These are phyloP conservation scores for Colletotrichum karsti DNA, from an alignment of 2,329 filamentous ascomycete species.

Conservation along the genomic window DNA sequence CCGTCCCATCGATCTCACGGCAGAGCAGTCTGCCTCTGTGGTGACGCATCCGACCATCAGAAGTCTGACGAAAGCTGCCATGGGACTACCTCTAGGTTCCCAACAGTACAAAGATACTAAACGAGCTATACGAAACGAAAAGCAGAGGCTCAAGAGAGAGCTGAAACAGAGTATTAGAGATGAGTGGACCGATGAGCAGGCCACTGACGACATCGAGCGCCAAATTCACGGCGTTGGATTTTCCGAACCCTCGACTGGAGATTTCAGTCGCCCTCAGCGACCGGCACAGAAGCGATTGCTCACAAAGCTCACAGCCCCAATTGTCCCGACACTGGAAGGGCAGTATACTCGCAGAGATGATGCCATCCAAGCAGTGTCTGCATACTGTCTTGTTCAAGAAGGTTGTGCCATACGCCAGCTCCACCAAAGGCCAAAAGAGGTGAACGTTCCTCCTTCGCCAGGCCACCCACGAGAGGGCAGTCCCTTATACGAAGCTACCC, in stretches of 20 bases:
- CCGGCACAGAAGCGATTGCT: constrained; percentile 30
- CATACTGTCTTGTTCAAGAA: constrained; percentile 17
- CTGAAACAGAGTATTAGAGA: constrained; percentile 28
- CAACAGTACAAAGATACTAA: constrained; percentile 10
- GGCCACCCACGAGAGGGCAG: not conserved
- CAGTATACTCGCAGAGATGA: constrained; percentile 25
- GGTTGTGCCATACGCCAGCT: not conserved
- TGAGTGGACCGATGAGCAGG: constrained; percentile 30
- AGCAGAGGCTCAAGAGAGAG: constrained; percentile 28
- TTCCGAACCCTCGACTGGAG: constrained; percentile 1
- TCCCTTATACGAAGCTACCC: not conserved
- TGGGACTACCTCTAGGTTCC: not conserved
- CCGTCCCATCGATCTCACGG: constrained; percentile 28
- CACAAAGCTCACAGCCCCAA: constrained; percentile 16
- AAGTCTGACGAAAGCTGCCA: not conserved
- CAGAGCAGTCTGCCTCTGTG: constrained; percentile 14
- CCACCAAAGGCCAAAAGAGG: not conserved
- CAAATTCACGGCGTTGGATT: constrained; percentile 31
- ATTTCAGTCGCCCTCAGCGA: not conserved
- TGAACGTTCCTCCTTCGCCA: not conserved
- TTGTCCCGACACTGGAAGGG: constrained; percentile 13
- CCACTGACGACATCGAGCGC: constrained; percentile 31
- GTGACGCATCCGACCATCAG: constrained; percentile 21
- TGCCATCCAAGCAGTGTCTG: constrained; percentile 20
- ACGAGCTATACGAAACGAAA: constrained; percentile 19